These are phyloP conservation scores for Naganishia albida DNA, from an alignment of 1,284 basidiomycete species.

Conservation along the genomic window DNA sequence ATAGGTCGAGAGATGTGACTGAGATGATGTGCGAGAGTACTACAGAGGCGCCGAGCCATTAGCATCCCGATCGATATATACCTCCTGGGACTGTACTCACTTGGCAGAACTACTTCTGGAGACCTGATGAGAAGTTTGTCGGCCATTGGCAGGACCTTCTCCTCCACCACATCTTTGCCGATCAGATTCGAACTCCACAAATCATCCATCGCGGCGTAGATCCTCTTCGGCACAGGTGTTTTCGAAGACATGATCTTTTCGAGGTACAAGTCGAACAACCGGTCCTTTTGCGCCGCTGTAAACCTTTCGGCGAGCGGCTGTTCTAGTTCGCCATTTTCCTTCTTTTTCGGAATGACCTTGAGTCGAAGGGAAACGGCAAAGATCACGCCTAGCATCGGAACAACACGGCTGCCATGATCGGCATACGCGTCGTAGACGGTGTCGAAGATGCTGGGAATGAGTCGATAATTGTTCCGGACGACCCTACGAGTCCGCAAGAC, in stretches of 20 bases:
- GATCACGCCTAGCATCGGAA: constrained; percentile 46
- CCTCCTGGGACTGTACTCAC: constrained; percentile 35
- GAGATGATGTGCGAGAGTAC: constrained; percentile 46
- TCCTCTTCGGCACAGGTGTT: constrained; percentile 40
- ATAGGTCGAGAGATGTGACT: constrained; percentile 57
- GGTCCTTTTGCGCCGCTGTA: constrained; percentile 43
- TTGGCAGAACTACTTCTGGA: constrained; percentile 47
- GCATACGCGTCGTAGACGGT: constrained; percentile 41
- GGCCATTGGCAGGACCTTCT: constrained; percentile 47
- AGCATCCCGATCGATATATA: neutral
- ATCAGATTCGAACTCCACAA: constrained; percentile 37
- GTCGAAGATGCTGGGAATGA: constrained; percentile 43
- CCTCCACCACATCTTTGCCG: constrained; percentile 38
- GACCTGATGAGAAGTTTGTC: constrained; percentile 52
- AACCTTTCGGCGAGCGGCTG: constrained; percentile 33
- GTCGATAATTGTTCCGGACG: constrained; percentile 36
- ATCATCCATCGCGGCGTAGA: constrained; percentile 35
- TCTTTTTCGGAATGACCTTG: constrained; percentile 35
- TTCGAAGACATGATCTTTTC: constrained; percentile 48
- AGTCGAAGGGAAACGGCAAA: constrained; percentile 46
- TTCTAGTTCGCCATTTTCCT: constrained; percentile 35
- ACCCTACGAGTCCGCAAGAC: constrained; percentile 46
- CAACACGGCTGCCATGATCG: constrained; percentile 37
- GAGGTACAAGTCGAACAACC: constrained; percentile 45
- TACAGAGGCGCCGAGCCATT: constrained; percentile 18